Base-by-base conservation (phyloP, 495 filamentous ascomycete species). In the Podospora comata region DNA sequence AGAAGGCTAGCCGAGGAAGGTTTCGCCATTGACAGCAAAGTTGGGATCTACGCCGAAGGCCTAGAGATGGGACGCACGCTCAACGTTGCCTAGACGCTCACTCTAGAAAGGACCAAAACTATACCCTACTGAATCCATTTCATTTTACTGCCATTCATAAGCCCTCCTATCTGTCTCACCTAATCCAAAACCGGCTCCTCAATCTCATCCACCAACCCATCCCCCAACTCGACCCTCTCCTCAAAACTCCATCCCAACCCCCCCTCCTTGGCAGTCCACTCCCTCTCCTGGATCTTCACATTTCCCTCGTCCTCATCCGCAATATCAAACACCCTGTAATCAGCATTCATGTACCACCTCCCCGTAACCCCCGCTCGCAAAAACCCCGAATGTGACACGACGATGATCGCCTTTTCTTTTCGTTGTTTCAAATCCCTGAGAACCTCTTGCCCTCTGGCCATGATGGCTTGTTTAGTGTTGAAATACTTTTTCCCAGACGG, bases 41-140 rank as follows among this genome's bases (percentile, higher is more conserved):
- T 92, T 15, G 90, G 89, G 4, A 88, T 87, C 53, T 82, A 92
- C 69, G 90, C 90, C 0, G 90, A 91, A 71, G 90, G 90, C 0
- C 85, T 93, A 63, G 89, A 92, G 61, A 63, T 63, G 61, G 61
- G 27, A n/a, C 27, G 30, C 18, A 26, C 3, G 32, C 34, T 63
- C 28, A 11, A 63, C n/a, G 5, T 11, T 20, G 7, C 55, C n/a
- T 58, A 18, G 6, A 13, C 18, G 15, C 55, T 2, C 39, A 48
- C 39, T 16, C 39, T 16, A 48, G 1, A 0, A 48, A 48, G 39
- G 2, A 48, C 9, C 9, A 13, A 3, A 48, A 13, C 9, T 5
- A 48, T 48, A 48, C 9, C 39, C 9, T 18, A 2, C 9, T 9
- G 39, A 16, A 48, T 59, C 6, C n/a, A 9, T 15, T 20, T 20